Conservation (phyloP, 352 stramenopile genomes). For the Lagenidium giganteum region DNA sequence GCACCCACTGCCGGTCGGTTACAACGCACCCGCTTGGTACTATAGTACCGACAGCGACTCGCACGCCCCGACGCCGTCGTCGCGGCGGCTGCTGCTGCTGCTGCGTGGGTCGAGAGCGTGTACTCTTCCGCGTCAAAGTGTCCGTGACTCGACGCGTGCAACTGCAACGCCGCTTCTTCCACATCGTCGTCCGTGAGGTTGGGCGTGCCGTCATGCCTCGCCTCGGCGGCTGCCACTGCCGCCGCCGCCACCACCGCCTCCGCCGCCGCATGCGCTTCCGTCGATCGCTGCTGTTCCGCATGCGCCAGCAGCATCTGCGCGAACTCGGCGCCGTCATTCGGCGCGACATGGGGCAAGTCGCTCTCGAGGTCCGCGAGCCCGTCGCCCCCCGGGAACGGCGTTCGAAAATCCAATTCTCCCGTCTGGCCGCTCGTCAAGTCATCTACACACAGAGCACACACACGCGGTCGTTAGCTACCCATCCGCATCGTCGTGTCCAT, state of each 20-base stretch:
- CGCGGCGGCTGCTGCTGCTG: not conserved
- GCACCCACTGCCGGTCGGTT: slow-evolving; percentile 56
- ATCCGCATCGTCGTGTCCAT: not conserved
- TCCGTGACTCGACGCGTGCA: slow-evolving; percentile 10
- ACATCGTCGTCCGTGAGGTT: slow-evolving; percentile 15
- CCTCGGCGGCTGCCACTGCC: slow-evolving; percentile 6
- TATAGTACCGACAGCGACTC: slow-evolving; percentile 66
- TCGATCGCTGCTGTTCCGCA: slow-evolving; percentile 38
- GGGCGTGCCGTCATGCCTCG: too few relatives aligned
- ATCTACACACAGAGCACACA: slow-evolving; percentile 19
- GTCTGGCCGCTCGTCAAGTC: slow-evolving; percentile 46
- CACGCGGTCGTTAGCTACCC: not conserved
- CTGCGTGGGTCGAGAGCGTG: not conserved
- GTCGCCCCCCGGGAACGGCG: slow-evolving; percentile 52
- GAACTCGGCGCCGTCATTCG: slow-evolving; percentile 58
- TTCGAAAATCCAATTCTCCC: slow-evolving; percentile 72
- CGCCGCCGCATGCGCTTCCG: not conserved
- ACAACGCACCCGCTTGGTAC: slow-evolving; percentile 63
- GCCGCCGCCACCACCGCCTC: not conserved
- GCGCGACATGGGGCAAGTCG: slow-evolving; percentile 29
- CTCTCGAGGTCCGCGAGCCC: slow-evolving; percentile 56
- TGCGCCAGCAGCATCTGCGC: slow-evolving; percentile 66
- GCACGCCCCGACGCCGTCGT: not conserved
- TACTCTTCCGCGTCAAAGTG: not conserved
- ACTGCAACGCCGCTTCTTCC: slow-evolving; percentile 14